A percentile compares a stretch with the other conserved stretches of the same genome.
Conservation (phyloP, 176 grass and related monocot genomes). For the Oryza glumipatula region DNA sequence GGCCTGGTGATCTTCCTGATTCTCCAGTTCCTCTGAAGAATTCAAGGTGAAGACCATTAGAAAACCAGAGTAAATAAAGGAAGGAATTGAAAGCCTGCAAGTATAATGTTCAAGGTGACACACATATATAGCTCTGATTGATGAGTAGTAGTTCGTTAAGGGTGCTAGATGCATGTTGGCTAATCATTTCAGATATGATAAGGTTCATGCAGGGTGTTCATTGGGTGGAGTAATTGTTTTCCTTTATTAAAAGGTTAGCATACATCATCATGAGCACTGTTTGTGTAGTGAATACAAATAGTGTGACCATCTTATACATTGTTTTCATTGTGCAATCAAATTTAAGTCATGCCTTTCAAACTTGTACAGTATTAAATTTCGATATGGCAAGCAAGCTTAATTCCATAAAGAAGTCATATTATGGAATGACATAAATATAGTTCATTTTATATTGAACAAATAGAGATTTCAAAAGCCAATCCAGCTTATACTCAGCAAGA, state of each 20-base stretch:
- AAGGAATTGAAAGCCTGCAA: neutral
- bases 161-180: neutral
- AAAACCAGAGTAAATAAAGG: neutral
- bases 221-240: neutral
- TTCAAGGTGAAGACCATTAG: slow-evolving; percentile 5
- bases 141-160: slow-evolving; percentile 20
- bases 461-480: neutral
- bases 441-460: neutral
- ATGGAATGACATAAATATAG: too few species aligned
- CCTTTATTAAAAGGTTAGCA: slow-evolving; percentile 17
- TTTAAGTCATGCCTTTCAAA: neutral
- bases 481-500: neutral
- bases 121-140: neutral
- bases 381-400: neutral
- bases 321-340: neutral
- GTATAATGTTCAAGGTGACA: slow-evolving; percentile 30
- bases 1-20: slow-evolving; percentile 49
- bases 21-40: slow-evolving; percentile 58
- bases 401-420: neutral
- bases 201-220: slow-evolving; percentile 30
- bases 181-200: slow-evolving; percentile 36
- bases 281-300: slow-evolving; percentile 10
- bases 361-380: neutral
- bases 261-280: slow-evolving; percentile 11
- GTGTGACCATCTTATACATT: slow-evolving; percentile 16